These are phyloP conservation scores for Ziziphus jujuba DNA, from an alignment of 306 rosid genomes.

Conservation along the genomic window DNA sequence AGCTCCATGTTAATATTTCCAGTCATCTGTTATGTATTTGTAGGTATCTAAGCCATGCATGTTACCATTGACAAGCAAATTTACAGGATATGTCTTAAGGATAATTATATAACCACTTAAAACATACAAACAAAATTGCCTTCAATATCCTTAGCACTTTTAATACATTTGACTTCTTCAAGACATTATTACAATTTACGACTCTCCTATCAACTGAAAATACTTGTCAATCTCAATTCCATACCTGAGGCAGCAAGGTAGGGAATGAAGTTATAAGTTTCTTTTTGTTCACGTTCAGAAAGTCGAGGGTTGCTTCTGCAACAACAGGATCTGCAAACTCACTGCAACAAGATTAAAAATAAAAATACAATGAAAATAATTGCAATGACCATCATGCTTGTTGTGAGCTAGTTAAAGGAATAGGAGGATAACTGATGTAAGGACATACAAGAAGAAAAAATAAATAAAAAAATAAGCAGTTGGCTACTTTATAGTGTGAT, in stretches of 20 bases:
- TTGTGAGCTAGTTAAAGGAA: not conserved
- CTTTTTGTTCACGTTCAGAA: conserved; percentile 69
- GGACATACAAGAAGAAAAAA: not conserved
- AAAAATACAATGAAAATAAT: not conserved
- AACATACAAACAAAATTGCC: too few species aligned
- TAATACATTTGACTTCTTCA: not conserved
- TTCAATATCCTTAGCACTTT: too few species aligned
- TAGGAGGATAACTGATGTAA: not conserved
- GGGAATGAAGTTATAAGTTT: conserved; percentile 73
- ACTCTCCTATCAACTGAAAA: conserved; percentile 7
- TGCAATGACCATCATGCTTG: conserved; percentile 5
- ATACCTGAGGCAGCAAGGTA: conserved; percentile 86
- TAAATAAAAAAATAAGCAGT: too few species aligned
- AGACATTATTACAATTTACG: not conserved
- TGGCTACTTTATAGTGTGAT: too few species aligned
- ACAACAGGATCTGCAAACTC: conserved; percentile 93
- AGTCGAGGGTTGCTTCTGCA: conserved; percentile 78
- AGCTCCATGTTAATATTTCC: not conserved
- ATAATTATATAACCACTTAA: too few species aligned
- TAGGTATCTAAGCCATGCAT: not conserved
- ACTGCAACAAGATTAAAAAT: conserved; percentile 51
- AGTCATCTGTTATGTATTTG: not conserved
- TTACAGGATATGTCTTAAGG: too few species aligned
- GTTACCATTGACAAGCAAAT: too few species aligned
- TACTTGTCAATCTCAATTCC: conserved; percentile 16